Percentiles rank a stretch among this genome's conserved stretches.
phyloP scores from a whole-genome alignment of 345 rosid genomes.

The Rhodamnia rubescens region DNA sequence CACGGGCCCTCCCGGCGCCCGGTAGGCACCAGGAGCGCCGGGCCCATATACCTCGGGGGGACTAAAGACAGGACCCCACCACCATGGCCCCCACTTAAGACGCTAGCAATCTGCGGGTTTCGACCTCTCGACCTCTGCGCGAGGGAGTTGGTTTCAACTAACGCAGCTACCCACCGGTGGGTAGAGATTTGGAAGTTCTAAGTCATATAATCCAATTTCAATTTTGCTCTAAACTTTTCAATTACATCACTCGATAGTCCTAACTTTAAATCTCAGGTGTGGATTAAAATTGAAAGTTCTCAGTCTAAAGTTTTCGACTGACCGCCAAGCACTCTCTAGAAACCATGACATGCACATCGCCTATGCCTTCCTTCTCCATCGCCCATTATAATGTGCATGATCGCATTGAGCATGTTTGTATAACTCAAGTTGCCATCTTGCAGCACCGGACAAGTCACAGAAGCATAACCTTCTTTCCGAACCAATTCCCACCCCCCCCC shows the following conservation, averaged over 20 bases:
- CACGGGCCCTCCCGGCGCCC: too few relatives aligned
- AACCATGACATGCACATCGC: not conserved
- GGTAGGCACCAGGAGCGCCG: too few relatives aligned
- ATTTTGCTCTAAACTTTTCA: not conserved
- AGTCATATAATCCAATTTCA: not conserved
- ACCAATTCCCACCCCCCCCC: too few relatives aligned
- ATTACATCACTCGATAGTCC: not conserved
- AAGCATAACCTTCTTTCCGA: conserved; percentile 7
- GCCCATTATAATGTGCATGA: conserved; percentile 15
- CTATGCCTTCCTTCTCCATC: conserved; percentile 9
- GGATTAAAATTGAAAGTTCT: not conserved
- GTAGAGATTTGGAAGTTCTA: too few relatives aligned
- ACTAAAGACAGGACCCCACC: too few relatives aligned
- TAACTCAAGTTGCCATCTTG: conserved; percentile 11
- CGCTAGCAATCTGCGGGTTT: too few relatives aligned
- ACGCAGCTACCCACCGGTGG: too few relatives aligned
- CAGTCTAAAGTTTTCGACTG: not conserved
- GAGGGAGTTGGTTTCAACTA: too few relatives aligned
- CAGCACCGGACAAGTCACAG: not conserved
- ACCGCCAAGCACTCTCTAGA: conserved; percentile 1
- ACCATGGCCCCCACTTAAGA: too few relatives aligned
- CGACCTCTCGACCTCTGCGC: too few relatives aligned
- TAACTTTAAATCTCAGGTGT: not conserved
- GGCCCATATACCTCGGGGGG: too few relatives aligned
- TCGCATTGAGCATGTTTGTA: conserved; percentile 16